phyloP scores from a whole-genome alignment of 1,284 basidiomycete genomes.

The Cryptococcus sp. region DNA sequence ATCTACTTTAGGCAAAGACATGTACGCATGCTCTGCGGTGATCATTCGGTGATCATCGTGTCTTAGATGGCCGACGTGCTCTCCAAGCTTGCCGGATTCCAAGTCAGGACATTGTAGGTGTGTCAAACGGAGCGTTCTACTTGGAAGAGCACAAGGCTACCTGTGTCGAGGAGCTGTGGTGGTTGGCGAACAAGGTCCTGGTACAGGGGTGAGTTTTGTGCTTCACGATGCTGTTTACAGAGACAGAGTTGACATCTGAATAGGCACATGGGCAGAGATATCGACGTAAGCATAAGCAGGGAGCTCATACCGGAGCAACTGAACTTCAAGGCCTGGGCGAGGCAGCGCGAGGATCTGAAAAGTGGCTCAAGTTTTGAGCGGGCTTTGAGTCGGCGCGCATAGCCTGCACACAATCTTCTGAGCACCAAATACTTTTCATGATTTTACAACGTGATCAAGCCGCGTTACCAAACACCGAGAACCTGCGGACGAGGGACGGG shows the following conservation, averaged over 20 bases:
- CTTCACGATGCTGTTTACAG: too few species aligned
- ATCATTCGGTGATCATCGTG: constrained; percentile 24
- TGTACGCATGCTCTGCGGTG: constrained; percentile 27
- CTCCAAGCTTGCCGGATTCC: constrained; percentile 21
- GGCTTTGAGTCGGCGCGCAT: background rate
- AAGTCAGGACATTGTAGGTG: constrained; percentile 27
- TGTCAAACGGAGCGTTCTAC: constrained; percentile 28
- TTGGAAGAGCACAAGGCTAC: constrained; percentile 13
- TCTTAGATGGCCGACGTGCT: constrained; percentile 25
- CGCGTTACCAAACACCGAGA: constrained; percentile 90
- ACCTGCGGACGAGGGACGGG: constrained; percentile 89
- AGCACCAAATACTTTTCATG: background rate
- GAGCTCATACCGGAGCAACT: constrained; percentile 19
- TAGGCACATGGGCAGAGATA: constrained; percentile 8
- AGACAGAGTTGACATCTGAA: background rate
- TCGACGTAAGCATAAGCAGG: constrained; percentile 11
- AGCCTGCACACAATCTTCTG: background rate
- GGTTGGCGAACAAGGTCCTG: constrained; percentile 17
- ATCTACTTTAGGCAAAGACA: constrained; percentile 24
- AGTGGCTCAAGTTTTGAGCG: constrained; percentile 1
- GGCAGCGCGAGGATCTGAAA: constrained; percentile 14
- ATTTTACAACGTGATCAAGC: constrained; percentile 52
- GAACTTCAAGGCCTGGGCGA: constrained; percentile 27
- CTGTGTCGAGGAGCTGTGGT: constrained; percentile 16
- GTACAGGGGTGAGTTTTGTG: constrained; percentile 15